These are phyloP conservation scores for Amphichorda felina DNA, from an alignment of 2,329 filamentous ascomycete genomes.

Conservation along the genomic window DNA sequence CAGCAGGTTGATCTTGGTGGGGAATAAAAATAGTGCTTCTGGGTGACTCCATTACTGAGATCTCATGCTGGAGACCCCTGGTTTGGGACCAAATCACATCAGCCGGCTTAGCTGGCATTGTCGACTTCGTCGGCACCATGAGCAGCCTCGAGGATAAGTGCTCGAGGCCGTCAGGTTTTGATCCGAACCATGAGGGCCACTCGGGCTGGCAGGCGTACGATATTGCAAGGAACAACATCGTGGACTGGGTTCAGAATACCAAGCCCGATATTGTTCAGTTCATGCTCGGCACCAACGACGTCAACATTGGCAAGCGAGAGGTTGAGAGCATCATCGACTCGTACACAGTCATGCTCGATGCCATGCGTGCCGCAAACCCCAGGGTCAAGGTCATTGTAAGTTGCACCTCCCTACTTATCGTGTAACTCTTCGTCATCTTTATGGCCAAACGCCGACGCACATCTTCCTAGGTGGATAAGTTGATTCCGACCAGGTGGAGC, in stretches of 20 bases:
- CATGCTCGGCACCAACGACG: constrained; percentile 33
- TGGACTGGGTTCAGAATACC: constrained; percentile 22
- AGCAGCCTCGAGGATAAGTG: constrained; percentile 24
- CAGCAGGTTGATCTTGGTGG: not conserved
- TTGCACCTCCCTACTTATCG: not conserved
- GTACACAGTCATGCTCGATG: constrained; percentile 24
- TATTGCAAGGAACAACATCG: constrained; percentile 27
- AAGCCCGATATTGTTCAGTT: constrained; percentile 30
- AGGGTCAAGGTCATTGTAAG: constrained; percentile 27
- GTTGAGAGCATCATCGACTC: constrained; percentile 22
- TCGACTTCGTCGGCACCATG: constrained; percentile 29
- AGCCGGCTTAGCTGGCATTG: constrained; percentile 18
- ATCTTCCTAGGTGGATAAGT: constrained; percentile 19
- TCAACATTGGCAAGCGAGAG: constrained; percentile 14
- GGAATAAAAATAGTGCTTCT: constrained; percentile 19
- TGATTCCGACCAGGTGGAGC: constrained; percentile 23
- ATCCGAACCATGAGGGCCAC: constrained; percentile 30
- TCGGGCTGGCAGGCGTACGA: constrained; percentile 28
- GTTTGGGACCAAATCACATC: constrained; percentile 25
- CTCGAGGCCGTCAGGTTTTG: constrained; percentile 18
- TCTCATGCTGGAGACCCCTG: constrained; percentile 29
- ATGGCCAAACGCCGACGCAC: not conserved
- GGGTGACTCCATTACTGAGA: constrained; percentile 31
- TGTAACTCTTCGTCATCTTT: not conserved
- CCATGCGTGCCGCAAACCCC: constrained; percentile 22